Evolutionary conservation across 495 filamentous ascomycete species (phyloP), one percentile per base, ranked within the genome.

Genomic region (Talaromyces ruber): DNA sequence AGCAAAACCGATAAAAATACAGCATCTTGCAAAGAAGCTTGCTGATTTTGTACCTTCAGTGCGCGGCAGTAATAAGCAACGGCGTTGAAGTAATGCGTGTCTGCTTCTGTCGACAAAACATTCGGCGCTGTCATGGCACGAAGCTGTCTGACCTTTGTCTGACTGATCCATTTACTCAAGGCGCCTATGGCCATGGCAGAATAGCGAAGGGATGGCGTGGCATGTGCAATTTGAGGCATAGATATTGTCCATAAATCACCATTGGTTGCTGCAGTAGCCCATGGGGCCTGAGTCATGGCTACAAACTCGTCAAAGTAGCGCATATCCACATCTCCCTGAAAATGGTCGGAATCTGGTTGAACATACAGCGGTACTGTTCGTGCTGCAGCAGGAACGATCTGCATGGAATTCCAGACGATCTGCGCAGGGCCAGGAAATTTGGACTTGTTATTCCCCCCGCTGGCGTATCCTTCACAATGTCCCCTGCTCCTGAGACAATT

Each of bases 401-500:
- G 53, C 25, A 8, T 56, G 6, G 53, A 56, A 4, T 56, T 30
- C 53, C 53, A 56, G 53, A 26, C 25, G 53, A 56, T 56, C 25
- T 56, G 53, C 24, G 28, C 25, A 56, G 53, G 53, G 24, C 53
- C 53, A 30, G 26, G 7, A 51, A 18, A 25, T 51, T 51, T 51
- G 0, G 28, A 21, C 11, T 56, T 56, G 25, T 56, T 56, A 21
- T 56, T 56, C 26, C 25, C 53, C 12, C 16, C 26, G n/a, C 9
- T 4, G 26, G 25, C 53, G 28, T 56, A 56, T 28, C 53, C 53
- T 56, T 56, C 53, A 16, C 53, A 76, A 76, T 16, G 74, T 77
- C 76, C 76, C 75, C 11, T 70, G 69, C 8, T 72, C 74, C 63
- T 77, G 71, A 5, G 71, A 24, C 76, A 78, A 51, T 78, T 78